These are phyloP conservation scores for Aspergillus campestris DNA, from an alignment of 495 filamentous ascomycete genomes.

Conservation along the genomic window DNA sequence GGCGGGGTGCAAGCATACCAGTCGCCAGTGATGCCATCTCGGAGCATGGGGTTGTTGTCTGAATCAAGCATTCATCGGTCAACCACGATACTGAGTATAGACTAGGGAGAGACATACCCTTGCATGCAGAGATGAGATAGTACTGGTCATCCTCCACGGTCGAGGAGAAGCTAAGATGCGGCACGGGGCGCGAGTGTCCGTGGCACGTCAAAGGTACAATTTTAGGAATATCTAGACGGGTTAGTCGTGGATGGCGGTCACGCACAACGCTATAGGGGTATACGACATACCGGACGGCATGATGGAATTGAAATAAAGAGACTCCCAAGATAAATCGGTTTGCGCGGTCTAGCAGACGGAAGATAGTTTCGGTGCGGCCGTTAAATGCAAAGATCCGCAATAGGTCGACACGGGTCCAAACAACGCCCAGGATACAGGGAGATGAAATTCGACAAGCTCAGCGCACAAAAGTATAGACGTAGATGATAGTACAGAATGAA, in stretches of 20 bases:
- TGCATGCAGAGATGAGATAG: constrained; percentile 96
- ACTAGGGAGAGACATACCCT: constrained; percentile 49
- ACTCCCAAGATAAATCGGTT: too few species aligned
- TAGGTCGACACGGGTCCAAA: too few species aligned
- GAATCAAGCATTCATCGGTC: background rate
- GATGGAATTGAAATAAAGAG: too few species aligned
- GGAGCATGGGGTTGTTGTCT: constrained; percentile 98
- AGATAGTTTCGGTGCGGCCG: too few species aligned
- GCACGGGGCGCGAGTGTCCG: constrained; percentile 91
- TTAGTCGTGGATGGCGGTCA: too few species aligned
- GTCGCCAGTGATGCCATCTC: constrained; percentile 92
- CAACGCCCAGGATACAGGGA: too few species aligned
- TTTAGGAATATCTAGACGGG: constrained; percentile 49
- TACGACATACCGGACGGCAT: too few species aligned
- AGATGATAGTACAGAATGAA: background rate
- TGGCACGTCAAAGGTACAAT: constrained; percentile 92
- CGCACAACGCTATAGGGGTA: too few species aligned
- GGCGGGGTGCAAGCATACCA: constrained; percentile 47
- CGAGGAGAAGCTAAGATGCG: constrained; percentile 88
- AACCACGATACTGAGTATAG: background rate
- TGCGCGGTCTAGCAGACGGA: too few species aligned
- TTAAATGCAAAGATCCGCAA: too few species aligned
- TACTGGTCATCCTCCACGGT: constrained; percentile 80
- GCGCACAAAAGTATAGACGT: background rate
- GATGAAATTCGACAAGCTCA: too few species aligned